Conservation (phyloP, 306 rosid genomes). For the Sicyos edulis region DNA sequence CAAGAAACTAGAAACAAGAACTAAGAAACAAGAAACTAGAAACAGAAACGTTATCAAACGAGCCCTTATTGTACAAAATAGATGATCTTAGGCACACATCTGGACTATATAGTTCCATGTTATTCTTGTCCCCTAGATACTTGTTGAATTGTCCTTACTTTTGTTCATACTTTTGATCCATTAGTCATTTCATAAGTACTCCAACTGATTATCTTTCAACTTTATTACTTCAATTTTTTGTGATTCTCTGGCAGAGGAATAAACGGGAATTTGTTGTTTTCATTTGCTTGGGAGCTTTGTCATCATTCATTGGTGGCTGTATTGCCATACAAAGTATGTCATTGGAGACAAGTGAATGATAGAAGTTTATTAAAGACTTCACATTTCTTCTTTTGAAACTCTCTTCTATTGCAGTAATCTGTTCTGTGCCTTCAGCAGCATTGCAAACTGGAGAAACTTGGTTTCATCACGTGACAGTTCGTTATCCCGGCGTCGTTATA, state of each 20-base stretch:
- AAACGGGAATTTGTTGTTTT: constrained; percentile 81
- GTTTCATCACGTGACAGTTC: constrained; percentile 48
- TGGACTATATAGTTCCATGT: background rate
- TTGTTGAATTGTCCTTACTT: background rate
- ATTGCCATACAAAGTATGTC: constrained; percentile 65
- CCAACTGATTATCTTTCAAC: background rate
- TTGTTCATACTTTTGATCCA: background rate
- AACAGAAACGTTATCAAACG: no score
- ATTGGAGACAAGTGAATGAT: constrained; percentile 20
- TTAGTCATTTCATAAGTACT: background rate
- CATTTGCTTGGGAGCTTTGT: constrained; percentile 55
- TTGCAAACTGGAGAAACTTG: constrained; percentile 51
- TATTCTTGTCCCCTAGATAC: background rate
- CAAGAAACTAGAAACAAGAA: no score
- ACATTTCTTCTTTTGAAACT: constrained; percentile 22
- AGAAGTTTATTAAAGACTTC: constrained; percentile 8
- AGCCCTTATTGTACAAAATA: constrained; percentile 1
- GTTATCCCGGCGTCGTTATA: constrained; percentile 52
- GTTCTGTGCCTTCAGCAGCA: constrained; percentile 40
- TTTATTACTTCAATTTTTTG: constrained; percentile 19
- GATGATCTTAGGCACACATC: background rate
- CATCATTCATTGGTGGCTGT: constrained; percentile 43
- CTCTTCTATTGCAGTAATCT: constrained; percentile 56
- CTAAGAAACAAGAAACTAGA: no score
- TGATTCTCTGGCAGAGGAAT: constrained; percentile 74